Base-by-base conservation (phyloP, 805 yeast genomes). In the Starmera pachycereana region DNA sequence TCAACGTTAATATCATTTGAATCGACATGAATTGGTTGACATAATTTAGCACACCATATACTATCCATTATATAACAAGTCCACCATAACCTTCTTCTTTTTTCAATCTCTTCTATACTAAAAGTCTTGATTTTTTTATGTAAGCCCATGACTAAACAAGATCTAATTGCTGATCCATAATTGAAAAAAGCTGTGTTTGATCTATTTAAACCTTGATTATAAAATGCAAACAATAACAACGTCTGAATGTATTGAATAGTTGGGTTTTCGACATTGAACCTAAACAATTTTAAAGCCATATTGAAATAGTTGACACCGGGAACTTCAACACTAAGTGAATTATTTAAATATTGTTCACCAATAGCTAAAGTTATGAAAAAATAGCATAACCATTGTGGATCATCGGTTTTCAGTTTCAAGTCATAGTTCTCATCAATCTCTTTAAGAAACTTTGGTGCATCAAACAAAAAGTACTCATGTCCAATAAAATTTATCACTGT, bases 61-160 rank as follows among this genome's bases (percentile, higher is more conserved):
- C 60, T 55, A 37, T 62, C 65, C 48, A 63, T 50, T 6, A 59
- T 52, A 44, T 56, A 62, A 16, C 59, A 57, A 10, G 69, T 61
- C 69, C 69, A 64, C 67, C 68, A 64, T 4, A 62, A 48, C 36
- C 63, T 52, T 42, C 62, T 55, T 19, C 65, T 47, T 37, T 57
- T 55, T 27, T 63, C 61, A 16, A 49, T 46, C 35, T 59, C 61
- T 22, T 42, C 45, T 6, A 40, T 12, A 12, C 51, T 43, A 12
- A 51, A 36, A 11, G 46, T 43, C 11, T 44, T 42, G 10, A 45
- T 40, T 29, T 54, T 56, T 32, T 56, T 47, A 47, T 63, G 67
- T 19, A 60, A 46, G 3, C 63, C 63, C 31, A 59, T 41, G 5
- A 57, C 47, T 16, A 63, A 43, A 0, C 61, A 50, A 44, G 60